These are phyloP conservation scores for Epichloe glyceriae DNA, from an alignment of 2,329 filamentous ascomycete genomes.

Conservation along the genomic window DNA sequence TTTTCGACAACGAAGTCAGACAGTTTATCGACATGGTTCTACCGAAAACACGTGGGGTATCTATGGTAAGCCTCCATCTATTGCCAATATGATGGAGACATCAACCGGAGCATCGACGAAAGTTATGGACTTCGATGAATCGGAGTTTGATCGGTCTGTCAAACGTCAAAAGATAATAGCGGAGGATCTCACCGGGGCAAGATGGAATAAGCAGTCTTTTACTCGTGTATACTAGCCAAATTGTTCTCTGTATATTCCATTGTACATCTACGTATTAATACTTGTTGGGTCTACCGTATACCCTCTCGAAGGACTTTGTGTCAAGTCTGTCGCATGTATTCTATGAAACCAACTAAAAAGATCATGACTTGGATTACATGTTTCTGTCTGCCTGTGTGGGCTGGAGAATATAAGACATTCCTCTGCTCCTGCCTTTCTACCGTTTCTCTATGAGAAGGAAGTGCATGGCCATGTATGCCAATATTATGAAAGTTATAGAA, in stretches of 20 bases:
- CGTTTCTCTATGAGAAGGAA: slow-evolving; percentile 76
- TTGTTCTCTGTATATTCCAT: not conserved
- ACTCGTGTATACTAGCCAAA: not conserved
- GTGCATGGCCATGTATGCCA: slow-evolving; percentile 91
- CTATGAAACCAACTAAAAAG: not conserved
- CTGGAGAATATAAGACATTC: not conserved
- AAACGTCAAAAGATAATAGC: slow-evolving; percentile 42
- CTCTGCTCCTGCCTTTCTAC: slow-evolving; percentile 17
- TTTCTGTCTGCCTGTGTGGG: not conserved
- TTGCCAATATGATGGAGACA: slow-evolving; percentile 30
- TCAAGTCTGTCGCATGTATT: not conserved
- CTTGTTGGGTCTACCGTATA: no score
- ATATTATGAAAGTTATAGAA: slow-evolving; percentile 66
- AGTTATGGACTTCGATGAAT: slow-evolving; percentile 23
- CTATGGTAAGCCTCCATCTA: slow-evolving; percentile 30
- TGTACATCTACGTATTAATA: not conserved
- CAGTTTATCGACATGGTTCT: slow-evolving; percentile 17
- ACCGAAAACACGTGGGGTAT: slow-evolving; percentile 41
- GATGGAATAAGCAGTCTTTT: slow-evolving; percentile 21
- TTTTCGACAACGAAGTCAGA: slow-evolving; percentile 28
- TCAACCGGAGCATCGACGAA: slow-evolving; percentile 22
- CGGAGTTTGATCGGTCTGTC: slow-evolving; percentile 31
- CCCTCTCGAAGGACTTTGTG: not conserved
- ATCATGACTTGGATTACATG: not conserved
- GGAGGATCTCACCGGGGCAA: slow-evolving; percentile 49